These are phyloP conservation scores for Picochlorum sp. DNA, from an alignment of 139 green algal genomes.

Conservation along the genomic window DNA sequence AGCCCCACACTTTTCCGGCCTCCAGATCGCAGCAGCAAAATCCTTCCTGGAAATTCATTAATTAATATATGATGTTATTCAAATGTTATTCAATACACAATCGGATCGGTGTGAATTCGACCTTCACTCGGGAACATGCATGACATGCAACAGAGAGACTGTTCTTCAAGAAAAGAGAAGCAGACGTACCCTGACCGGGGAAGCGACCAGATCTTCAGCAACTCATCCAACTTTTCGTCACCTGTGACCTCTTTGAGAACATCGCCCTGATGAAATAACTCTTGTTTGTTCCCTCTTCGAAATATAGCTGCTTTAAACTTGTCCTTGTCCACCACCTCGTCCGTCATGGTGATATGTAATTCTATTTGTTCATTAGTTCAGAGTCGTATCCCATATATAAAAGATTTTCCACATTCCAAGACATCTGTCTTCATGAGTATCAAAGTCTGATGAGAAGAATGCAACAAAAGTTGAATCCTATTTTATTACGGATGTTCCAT, in stretches of 20 bases:
- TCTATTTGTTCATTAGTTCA: no score
- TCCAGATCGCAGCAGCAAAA: conserved; percentile 29
- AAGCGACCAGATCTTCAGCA: conserved; percentile 16
- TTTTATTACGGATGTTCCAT: no score
- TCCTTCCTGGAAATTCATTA: conserved; percentile 17
- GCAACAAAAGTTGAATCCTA: no score
- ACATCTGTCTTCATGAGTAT: no score
- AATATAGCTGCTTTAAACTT: conserved; percentile 24
- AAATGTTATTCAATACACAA: not conserved
- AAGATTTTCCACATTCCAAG: no score
- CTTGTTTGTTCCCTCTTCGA: conserved; percentile 19
- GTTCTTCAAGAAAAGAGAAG: not conserved
- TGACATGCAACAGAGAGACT: no score
- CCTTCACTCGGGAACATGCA: no score
- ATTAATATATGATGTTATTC: not conserved
- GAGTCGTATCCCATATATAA: no score
- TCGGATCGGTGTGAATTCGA: not conserved
- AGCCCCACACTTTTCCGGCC: conserved; percentile 15
- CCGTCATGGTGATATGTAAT: not conserved
- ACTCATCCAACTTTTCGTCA: conserved; percentile 16
- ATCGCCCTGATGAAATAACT: conserved; percentile 20
- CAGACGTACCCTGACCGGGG: conserved; percentile 16
- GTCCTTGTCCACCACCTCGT: not conserved
- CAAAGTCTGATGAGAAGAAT: no score
- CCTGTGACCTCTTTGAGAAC: conserved; percentile 8